Percentiles rank a stretch among this genome's conserved stretches.
These are phyloP conservation scores for Sporothrix euskadiensis DNA, from an alignment of 2,329 filamentous ascomycete species.

Conservation along the genomic window DNA sequence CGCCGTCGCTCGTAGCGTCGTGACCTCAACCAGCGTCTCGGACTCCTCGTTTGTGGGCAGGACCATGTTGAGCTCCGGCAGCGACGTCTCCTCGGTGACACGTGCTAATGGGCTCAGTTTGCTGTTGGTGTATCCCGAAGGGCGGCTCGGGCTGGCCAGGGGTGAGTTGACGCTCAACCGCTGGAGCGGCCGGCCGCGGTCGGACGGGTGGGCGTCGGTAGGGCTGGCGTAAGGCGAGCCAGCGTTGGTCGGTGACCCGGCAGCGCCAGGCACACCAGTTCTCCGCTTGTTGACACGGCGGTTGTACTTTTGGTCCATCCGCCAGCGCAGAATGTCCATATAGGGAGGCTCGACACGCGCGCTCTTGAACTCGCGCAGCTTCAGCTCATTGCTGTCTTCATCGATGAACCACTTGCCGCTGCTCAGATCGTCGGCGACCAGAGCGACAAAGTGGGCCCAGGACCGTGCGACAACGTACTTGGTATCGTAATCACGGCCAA, in stretches of 20 bases:
- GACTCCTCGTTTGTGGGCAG: constrained; percentile 46
- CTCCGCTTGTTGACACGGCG: constrained; percentile 59
- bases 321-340: constrained; percentile 92
- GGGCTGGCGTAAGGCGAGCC: constrained; percentile 67
- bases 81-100: constrained; percentile 67
- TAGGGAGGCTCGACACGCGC: constrained; percentile 89
- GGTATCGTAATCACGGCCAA: constrained; percentile 95
- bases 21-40: constrained; percentile 57
- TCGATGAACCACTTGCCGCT: constrained; percentile 91
- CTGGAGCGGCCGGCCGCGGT: constrained; percentile 69
- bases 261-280: constrained; percentile 48
- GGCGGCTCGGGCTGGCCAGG: constrained; percentile 62
- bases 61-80: constrained; percentile 40
- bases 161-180: constrained; percentile 66
- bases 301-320: constrained; percentile 92
- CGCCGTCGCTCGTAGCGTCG: constrained; percentile 47
- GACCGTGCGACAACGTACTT: constrained; percentile 96
- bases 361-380: constrained; percentile 87
- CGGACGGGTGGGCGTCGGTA: constrained; percentile 58
- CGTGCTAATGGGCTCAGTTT: constrained; percentile 72
- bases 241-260: constrained; percentile 50
- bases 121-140: constrained; percentile 45
- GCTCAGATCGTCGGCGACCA: constrained; percentile 84
- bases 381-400: constrained; percentile 87
- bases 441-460: constrained; percentile 83